phyloP scores from a whole-genome alignment of 768 basidiomycete species.

The Clitopilus hobsonii region DNA sequence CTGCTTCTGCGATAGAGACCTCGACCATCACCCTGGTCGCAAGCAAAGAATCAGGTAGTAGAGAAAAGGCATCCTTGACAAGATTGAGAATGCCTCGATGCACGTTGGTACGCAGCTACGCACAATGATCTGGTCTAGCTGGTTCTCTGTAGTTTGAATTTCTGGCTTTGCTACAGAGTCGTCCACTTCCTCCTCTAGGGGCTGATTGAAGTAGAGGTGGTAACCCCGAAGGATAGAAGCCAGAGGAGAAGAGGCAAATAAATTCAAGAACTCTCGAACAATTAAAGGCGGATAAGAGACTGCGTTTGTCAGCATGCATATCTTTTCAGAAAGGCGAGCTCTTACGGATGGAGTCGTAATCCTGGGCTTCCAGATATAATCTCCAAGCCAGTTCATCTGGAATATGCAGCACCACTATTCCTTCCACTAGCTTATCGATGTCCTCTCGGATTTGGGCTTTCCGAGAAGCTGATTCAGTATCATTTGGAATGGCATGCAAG shows the following conservation, averaged over 20 bases:
- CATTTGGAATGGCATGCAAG: constrained; percentile 54
- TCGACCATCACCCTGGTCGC: constrained; percentile 63
- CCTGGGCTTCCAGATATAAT: constrained; percentile 67
- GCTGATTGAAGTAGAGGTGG: constrained; percentile 54
- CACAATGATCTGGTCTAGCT: constrained; percentile 61
- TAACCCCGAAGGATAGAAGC: constrained; percentile 61
- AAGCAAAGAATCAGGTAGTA: constrained; percentile 52
- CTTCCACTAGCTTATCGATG: constrained; percentile 68
- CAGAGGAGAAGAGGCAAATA: constrained; percentile 62
- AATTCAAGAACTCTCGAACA: constrained; percentile 48
- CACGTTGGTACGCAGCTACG: constrained; percentile 13
- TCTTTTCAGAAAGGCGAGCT: constrained; percentile 1
- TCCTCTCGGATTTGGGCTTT: constrained; percentile 53
- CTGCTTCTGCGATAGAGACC: constrained; percentile 61
- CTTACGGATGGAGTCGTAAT: constrained; percentile 65
- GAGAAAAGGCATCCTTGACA: constrained; percentile 49
- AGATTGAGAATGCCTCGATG: background rate
- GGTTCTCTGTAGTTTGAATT: constrained; percentile 34
- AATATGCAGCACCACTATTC: constrained; percentile 70
- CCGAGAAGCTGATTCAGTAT: constrained; percentile 22
- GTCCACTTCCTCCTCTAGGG: constrained; percentile 36
- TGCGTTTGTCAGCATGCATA: constrained; percentile 3
- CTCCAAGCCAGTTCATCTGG: constrained; percentile 83
- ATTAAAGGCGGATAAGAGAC: constrained; percentile 14
- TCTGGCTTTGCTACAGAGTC: too few species aligned